A percentile compares a stretch with the other conserved stretches of the same genome.
These are phyloP conservation scores for Suhomyces guaymorum DNA, from an alignment of 1,139 yeast genomes.

Conservation along the genomic window DNA sequence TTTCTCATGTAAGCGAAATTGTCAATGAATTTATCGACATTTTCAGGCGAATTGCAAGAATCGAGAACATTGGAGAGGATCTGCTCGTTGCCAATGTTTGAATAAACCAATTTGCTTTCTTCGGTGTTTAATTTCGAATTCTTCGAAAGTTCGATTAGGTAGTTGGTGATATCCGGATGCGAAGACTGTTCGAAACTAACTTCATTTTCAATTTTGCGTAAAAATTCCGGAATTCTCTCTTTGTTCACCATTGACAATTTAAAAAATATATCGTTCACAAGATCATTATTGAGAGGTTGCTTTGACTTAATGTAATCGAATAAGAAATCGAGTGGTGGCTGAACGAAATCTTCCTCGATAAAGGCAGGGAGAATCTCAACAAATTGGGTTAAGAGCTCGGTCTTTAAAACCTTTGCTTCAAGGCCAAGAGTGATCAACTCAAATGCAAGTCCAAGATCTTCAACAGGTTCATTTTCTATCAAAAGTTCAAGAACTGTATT, in stretches of 20 bases:
- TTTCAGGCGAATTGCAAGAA: conserved; percentile 4
- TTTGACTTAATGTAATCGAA: conserved; percentile 8
- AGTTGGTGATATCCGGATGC: conserved; percentile 14
- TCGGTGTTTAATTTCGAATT: conserved; percentile 9
- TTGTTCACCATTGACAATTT: conserved; percentile 22
- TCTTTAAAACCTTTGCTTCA: too few relatives aligned
- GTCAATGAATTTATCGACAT: conserved; percentile 1
- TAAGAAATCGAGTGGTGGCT: conserved; percentile 27
- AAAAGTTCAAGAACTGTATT: too few relatives aligned
- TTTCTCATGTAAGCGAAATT: not conserved
- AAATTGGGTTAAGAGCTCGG: conserved; percentile 2
- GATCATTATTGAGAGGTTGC: conserved; percentile 16
- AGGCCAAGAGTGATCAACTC: conserved; percentile 13
- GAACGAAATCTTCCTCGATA: conserved; percentile 29
- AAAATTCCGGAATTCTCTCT: conserved; percentile 9
- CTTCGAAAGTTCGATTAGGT: conserved; percentile 14
- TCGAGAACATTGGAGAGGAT: conserved; percentile 14
- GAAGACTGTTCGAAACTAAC: conserved; percentile 4
- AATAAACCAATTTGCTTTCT: conserved; percentile 21
- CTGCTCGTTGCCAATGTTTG: conserved; percentile 26
- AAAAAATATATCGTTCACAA: conserved; percentile 34
- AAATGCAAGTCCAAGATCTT: conserved; percentile 18
- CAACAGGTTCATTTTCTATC: conserved; percentile 19
- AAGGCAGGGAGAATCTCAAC: conserved; percentile 27
- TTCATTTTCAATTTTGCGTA: conserved; percentile 5